phyloP scores from a whole-genome alignment of 2,329 filamentous ascomycete genomes.

The Hypoxylon sp. region DNA sequence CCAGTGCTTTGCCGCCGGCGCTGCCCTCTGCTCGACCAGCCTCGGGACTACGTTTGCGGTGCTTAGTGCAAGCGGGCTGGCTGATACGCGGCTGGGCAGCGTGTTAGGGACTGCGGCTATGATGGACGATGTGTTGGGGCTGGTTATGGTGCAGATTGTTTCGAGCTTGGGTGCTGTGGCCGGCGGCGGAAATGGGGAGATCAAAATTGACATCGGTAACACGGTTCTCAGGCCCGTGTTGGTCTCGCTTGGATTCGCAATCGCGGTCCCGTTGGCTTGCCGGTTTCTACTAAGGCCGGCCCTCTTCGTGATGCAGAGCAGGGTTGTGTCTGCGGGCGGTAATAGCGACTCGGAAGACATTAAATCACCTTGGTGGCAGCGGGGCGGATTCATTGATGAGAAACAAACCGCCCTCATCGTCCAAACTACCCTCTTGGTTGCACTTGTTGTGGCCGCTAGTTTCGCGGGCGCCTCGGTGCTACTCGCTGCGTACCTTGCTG shows the following conservation, averaged over 20 bases:
- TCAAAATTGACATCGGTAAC: slow-evolving; percentile 40
- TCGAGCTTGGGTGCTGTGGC: slow-evolving; percentile 67
- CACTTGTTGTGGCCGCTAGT: slow-evolving; percentile 63
- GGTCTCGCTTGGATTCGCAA: slow-evolving; percentile 66
- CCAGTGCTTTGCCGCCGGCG: slow-evolving; percentile 64
- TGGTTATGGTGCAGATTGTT: slow-evolving; percentile 84
- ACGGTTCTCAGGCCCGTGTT: slow-evolving; percentile 63
- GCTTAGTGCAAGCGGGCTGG: slow-evolving; percentile 61
- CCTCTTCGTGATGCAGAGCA: not conserved
- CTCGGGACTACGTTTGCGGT: slow-evolving; percentile 69
- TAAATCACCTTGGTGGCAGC: not conserved
- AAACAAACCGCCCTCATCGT: slow-evolving; percentile 59
- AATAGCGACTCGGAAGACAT: not conserved
- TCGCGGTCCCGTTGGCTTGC: slow-evolving; percentile 64
- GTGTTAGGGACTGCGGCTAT: slow-evolving; percentile 81
- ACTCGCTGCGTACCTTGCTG: slow-evolving; percentile 74
- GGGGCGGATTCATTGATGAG: slow-evolving; percentile 48
- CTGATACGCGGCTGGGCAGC: slow-evolving; percentile 65
- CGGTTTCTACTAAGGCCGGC: slow-evolving; percentile 60
- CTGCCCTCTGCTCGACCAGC: slow-evolving; percentile 55
- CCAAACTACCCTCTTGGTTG: slow-evolving; percentile 66
- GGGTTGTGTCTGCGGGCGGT: not conserved
- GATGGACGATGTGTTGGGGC: slow-evolving; percentile 84
- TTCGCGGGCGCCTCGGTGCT: slow-evolving; percentile 75
- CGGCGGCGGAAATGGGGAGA: slow-evolving; percentile 40